Base-by-base conservation (phyloP, 352 stramenopile species). In the Phytophthora quininea region DNA sequence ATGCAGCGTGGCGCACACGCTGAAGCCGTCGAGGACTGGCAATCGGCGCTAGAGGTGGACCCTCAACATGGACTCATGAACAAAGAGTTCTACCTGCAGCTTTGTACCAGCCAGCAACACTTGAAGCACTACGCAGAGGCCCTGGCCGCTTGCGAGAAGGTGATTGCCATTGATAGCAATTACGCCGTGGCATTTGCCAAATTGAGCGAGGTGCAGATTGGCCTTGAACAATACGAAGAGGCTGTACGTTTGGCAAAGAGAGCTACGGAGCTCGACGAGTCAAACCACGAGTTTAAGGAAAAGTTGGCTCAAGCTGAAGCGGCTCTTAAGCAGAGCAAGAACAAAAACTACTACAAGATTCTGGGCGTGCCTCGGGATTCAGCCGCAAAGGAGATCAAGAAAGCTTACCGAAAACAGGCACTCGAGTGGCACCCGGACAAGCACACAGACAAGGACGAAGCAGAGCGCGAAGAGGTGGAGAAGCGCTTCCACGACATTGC, bases 401-500 rank as follows among this genome's bases (percentile, higher is more conserved):
- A 98, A 65, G 89, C 91, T 19, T 98, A 99, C 73, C 86, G 95
- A 33, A 96, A 98, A 63, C 74, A 97, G 52, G 97, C 97, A 11
- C 82, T 99, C 37, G 78, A 97, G 69, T 98, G 91, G 90, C 94
- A 98, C 62, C 93, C 95, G 8, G 94, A 98, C 71, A 98, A 98
- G 67, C 86, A 94, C 54, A 80, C 73, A 0, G 86, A 94, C 59
- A 88, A 89, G 69, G 80, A 88, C 53, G 83, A 93, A 3, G 56
- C 57, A n/a, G 78, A 82, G 67, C 76, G 79, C 7, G 90, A 98
- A 68, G 71, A 90, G 32, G 90, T 96, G 5, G 92, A 98, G 65
- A 96, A 96, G 65, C 96, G 91, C 67, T 99, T 99, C 71, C 92
- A 97, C 63, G 90, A 98, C 58, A 98, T 99, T 67, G 91, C 92